Percentiles rank a stretch among this genome's conserved stretches.
Conservation (phyloP, 768 basidiomycete genomes). For the Paxillus ammoniavirescens region DNA sequence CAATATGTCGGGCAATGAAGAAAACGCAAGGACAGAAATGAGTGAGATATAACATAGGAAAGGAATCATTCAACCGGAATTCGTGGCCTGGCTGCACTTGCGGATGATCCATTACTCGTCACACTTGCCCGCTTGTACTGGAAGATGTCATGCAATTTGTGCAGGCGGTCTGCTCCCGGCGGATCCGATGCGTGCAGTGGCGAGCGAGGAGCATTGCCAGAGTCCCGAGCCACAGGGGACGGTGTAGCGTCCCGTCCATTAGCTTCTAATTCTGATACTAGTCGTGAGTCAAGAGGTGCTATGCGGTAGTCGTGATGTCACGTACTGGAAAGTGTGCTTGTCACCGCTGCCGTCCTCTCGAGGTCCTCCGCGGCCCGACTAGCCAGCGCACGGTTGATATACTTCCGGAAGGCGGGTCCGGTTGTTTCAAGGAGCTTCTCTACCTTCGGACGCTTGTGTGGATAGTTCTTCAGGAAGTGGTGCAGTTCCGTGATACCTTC, state of each 20-base stretch:
- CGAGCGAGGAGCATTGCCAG: slow-evolving; percentile 34
- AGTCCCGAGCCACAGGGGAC: slow-evolving; percentile 31
- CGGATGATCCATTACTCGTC: slow-evolving; percentile 42
- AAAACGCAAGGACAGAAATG: slow-evolving; percentile 10
- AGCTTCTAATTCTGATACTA: slow-evolving; percentile 57
- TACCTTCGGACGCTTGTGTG: slow-evolving; percentile 76
- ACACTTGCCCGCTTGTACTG: slow-evolving; percentile 74
- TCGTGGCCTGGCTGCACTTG: slow-evolving; percentile 14
- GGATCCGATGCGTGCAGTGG: slow-evolving; percentile 33
- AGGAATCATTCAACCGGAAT: slow-evolving; percentile 19
- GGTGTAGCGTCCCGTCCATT: slow-evolving; percentile 40
- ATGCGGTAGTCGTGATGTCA: slow-evolving; percentile 11
- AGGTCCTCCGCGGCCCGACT: slow-evolving; percentile 86
- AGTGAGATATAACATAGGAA: slow-evolving; percentile 15
- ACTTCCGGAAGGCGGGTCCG: slow-evolving; percentile 87
- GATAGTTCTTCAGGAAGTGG: slow-evolving; percentile 88
- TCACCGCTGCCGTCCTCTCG: slow-evolving; percentile 76
- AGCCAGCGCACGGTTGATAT: slow-evolving; percentile 84
- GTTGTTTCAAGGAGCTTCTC: slow-evolving; percentile 89
- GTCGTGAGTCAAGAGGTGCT: slow-evolving; percentile 6
- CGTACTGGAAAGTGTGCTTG: slow-evolving; percentile 80
- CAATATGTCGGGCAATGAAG: slow-evolving; percentile 23
- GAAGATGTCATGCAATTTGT: slow-evolving; percentile 77
- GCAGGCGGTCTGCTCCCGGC: slow-evolving; percentile 61
- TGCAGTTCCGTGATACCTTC: slow-evolving; percentile 95